phyloP scores from a whole-genome alignment of 2,329 filamentous ascomycete genomes.

The Hypoxylon sp. region DNA sequence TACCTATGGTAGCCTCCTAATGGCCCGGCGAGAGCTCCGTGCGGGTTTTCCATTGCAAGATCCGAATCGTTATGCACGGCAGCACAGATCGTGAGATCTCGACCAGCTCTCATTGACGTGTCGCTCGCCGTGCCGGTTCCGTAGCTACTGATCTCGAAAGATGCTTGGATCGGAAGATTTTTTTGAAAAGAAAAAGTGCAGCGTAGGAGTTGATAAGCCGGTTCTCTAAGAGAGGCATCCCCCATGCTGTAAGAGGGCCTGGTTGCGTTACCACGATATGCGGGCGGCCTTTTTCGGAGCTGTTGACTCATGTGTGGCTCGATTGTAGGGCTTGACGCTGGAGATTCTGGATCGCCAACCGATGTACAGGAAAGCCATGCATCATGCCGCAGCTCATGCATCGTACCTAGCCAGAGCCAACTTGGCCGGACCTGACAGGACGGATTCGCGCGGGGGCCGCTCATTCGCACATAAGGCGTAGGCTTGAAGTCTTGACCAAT shows the following conservation, averaged over 20 bases:
- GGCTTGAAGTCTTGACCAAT: neutral
- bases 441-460: neutral
- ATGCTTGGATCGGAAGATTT: neutral
- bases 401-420: slow-evolving; percentile 1
- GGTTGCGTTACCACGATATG: slow-evolving; percentile 8
- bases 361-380: slow-evolving; percentile 19
- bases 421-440: slow-evolving; percentile 4
- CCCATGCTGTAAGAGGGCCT: slow-evolving; percentile 14
- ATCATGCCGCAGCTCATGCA: slow-evolving; percentile 10
- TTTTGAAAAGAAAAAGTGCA: neutral
- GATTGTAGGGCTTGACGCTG: slow-evolving; percentile 19
- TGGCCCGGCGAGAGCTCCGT: neutral
- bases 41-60: neutral
- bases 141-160: neutral
- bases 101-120: neutral
- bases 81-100: slow-evolving; percentile 13
- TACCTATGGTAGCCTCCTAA: neutral
- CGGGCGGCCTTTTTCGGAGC: slow-evolving; percentile 10
- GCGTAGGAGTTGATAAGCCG: neutral
- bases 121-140: neutral
- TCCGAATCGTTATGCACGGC: slow-evolving; percentile 2
- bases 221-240: neutral
- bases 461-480: neutral
- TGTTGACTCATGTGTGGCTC: slow-evolving; percentile 20
- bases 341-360: slow-evolving; percentile 29